Base-by-base conservation (phyloP, 495 filamentous ascomycete genomes). In the Trichodelitschia bisporula region DNA sequence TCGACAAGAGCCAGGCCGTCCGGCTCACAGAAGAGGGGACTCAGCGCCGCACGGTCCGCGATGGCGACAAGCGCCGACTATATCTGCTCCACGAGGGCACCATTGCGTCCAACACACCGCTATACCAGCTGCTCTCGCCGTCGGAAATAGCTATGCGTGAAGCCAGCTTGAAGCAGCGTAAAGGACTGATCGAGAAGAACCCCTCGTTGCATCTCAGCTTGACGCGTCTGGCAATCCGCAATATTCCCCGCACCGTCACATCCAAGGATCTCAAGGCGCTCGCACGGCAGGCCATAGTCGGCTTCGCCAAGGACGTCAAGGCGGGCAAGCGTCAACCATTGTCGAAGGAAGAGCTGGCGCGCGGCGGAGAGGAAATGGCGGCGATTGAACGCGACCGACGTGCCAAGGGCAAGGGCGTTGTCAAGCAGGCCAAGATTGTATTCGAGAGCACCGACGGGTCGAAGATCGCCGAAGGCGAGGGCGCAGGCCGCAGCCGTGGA, bases 361-460 rank as follows among this genome's bases (percentile, higher is more conserved):
- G 86, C 14, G 78, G 73, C 16, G 72, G 76, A 12, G 64, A 72
- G 9, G 66, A 71, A n/a, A 86, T 82, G 57, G 64, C 60, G 36
- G 65, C 72, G 31, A 71, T 78, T 0, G 86, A 95, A 44, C 60
- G 56, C 15, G 55, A 60, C 15, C 62, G 89, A 18, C 90, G 76
- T 50, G 56, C 61, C 34, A 79, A 83, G 50, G 71, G 73, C n/a
- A 77, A 76, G 39, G 89, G 89, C 31, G 66, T 99, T 12, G 84
- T 95, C n/a, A 72, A 65, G 40, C 86, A 99, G 51, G 76, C 86
- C 18, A 99, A 90, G 54, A 64, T 95, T 34, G 72, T 93, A 15
- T 92, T 83, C 44, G 86, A 99, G 54, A 72, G 72, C 10, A 59
- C 57, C 13, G 66, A 82, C 40, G 82, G 83, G 13, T 62, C 62